Percentiles rank a stretch among this genome's conserved stretches.
phyloP scores from a whole-genome alignment of 495 filamentous ascomycete species.

The Neurospora sublineolata region DNA sequence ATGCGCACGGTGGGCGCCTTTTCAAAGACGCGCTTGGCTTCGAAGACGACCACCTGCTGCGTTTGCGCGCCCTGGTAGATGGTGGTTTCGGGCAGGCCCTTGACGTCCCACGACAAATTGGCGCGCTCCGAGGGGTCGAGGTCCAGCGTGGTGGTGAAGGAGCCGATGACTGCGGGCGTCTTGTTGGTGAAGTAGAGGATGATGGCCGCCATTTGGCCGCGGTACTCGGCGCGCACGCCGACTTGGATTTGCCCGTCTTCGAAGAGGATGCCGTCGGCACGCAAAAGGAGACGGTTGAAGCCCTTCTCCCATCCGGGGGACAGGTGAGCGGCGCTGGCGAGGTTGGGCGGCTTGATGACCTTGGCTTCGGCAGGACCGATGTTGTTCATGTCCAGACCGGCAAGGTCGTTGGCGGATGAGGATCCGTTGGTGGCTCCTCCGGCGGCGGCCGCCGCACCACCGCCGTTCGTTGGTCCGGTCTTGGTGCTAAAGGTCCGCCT shows the following conservation, averaged over 20 bases:
- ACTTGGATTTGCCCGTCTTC: slow-evolving; percentile 92
- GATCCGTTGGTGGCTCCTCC: slow-evolving; percentile 44
- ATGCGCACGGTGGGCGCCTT: slow-evolving; percentile 86
- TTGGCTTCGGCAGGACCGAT: slow-evolving; percentile 42
- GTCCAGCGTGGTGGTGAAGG: slow-evolving; percentile 89
- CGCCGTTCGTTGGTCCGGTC: slow-evolving; percentile 39
- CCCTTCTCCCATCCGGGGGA: slow-evolving; percentile 91
- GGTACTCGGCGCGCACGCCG: slow-evolving; percentile 86
- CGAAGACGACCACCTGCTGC: slow-evolving; percentile 90
- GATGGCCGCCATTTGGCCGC: slow-evolving; percentile 83
- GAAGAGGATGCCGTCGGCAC: slow-evolving; percentile 77
- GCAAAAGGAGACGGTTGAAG: slow-evolving; percentile 72
- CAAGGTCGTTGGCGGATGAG: slow-evolving; percentile 49
- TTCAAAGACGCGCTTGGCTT: slow-evolving; percentile 68
- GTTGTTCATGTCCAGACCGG: slow-evolving; percentile 66
- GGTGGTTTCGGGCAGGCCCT: slow-evolving; percentile 75
- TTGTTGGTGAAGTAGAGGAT: slow-evolving; percentile 96
- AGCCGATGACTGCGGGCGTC: slow-evolving; percentile 66
- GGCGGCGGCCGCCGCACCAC: slow-evolving; percentile 47
- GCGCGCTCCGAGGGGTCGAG: slow-evolving; percentile 56
- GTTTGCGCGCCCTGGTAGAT: slow-evolving; percentile 66
- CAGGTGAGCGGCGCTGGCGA: slow-evolving; percentile 84
- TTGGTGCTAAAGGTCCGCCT: slow-evolving; percentile 70
- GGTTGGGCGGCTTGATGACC: slow-evolving; percentile 56
- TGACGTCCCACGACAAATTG: slow-evolving; percentile 68